Conservation (phyloP, 805 yeast genomes). For the Jamesozyma rosinii region DNA sequence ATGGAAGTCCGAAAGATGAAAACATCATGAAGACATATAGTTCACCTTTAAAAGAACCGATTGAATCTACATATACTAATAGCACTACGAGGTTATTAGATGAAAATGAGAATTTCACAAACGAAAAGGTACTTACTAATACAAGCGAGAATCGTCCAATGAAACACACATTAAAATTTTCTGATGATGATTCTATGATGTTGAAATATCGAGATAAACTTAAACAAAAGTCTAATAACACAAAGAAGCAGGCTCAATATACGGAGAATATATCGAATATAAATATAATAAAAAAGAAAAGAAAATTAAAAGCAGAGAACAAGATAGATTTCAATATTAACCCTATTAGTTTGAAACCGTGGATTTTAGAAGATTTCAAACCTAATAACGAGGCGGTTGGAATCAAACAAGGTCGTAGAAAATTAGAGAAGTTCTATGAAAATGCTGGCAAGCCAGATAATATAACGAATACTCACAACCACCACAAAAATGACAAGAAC, state of each 20-base stretch:
- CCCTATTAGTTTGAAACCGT: constrained; percentile 24
- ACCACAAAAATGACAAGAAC: background rate
- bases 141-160: background rate
- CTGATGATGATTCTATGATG: background rate
- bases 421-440: constrained; percentile 14
- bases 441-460: constrained; percentile 15
- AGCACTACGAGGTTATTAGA: background rate
- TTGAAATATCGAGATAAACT: background rate
- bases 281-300: no score
- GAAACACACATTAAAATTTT: background rate
- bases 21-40: background rate
- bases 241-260: background rate
- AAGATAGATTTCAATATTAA: constrained; percentile 15
- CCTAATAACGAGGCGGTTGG: constrained; percentile 15
- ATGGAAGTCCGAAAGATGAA: background rate
- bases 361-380: constrained; percentile 30
- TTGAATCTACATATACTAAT: background rate
- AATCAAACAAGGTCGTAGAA: constrained; percentile 11
- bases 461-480: background rate
- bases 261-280: background rate
- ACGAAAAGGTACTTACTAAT: background rate
- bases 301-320: background rate
- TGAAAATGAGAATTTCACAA: background rate
- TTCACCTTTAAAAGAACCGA: background rate
- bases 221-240: background rate